Conservation (phyloP, 2,329 filamentous ascomycete species). For the Xenoacremonium recifei region DNA sequence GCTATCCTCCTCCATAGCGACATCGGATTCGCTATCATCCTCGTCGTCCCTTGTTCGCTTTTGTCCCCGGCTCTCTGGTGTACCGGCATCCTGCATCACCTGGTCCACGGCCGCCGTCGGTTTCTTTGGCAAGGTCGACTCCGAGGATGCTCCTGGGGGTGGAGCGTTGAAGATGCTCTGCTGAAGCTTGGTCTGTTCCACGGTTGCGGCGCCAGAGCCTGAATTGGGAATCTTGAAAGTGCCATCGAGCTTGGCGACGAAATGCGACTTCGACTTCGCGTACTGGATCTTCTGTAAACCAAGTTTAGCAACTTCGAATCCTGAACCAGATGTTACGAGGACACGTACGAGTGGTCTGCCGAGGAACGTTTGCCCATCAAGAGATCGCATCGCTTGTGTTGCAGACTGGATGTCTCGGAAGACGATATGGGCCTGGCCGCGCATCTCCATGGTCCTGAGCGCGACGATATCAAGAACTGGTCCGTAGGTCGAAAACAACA, state of each 20-base stretch:
- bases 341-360: constrained; percentile 76
- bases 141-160: constrained; percentile 45
- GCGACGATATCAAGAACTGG: constrained; percentile 89
- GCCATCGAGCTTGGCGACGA: constrained; percentile 87
- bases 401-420: constrained; percentile 89
- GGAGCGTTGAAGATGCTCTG: constrained; percentile 78
- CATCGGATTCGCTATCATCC: constrained; percentile 65
- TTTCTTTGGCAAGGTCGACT: constrained; percentile 45
- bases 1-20: constrained; percentile 68
- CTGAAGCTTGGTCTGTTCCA: constrained; percentile 70
- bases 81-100: constrained; percentile 49
- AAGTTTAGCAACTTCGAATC: too few relatives aligned
- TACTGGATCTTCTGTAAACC: constrained; percentile 79
- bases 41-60: constrained; percentile 71
- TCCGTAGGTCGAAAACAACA: constrained; percentile 91
- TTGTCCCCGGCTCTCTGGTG: constrained; percentile 57
- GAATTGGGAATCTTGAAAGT: constrained; percentile 72
- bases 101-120: constrained; percentile 47
- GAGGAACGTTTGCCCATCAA: constrained; percentile 84
- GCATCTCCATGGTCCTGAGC: constrained; percentile 87
- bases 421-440: constrained; percentile 90
- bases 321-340: background rate
- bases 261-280: constrained; percentile 84
- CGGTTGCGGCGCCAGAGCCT: constrained; percentile 49
- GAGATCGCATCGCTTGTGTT: constrained; percentile 86